A percentile compares a stretch with the other conserved stretches of the same genome.
These are phyloP conservation scores for Juncus inflexus DNA, from an alignment of 176 grass and related monocot genomes.

Conservation along the genomic window DNA sequence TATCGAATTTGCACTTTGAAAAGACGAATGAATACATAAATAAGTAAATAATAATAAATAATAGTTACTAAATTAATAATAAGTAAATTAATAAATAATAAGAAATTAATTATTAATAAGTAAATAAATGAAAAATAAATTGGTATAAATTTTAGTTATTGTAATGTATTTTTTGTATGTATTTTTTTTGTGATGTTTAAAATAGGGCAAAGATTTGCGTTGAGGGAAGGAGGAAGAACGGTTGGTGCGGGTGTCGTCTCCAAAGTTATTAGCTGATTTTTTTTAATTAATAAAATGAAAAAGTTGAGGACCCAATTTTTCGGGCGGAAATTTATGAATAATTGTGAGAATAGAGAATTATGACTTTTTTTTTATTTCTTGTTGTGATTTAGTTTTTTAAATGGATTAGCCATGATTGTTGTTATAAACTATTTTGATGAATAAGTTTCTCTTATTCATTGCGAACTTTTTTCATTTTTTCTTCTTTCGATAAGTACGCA, in stretches of 20 bases:
- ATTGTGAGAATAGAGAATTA: too few species aligned
- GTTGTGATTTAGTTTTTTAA: background rate
- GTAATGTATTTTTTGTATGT: background rate
- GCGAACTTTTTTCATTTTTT: background rate
- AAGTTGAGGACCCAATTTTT: too few species aligned
- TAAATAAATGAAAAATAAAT: background rate
- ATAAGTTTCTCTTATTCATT: background rate
- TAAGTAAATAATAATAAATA: background rate
- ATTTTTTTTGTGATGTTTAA: slow-evolving; percentile 7
- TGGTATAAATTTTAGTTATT: background rate
- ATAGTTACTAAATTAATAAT: background rate
- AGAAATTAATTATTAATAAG: background rate
- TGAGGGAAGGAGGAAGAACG: slow-evolving; percentile 87
- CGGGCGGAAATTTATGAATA: too few species aligned
- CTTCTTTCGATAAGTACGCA: background rate
- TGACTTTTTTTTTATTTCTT: background rate
- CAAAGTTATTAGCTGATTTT: slow-evolving; percentile 30
- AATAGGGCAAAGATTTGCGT: slow-evolving; percentile 92
- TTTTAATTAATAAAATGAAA: too few species aligned
- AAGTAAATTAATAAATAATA: background rate
- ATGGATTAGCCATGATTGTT: background rate
- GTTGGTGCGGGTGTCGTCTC: slow-evolving; percentile 91
- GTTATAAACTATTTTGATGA: background rate
- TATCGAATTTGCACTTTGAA: background rate
- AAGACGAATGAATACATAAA: background rate